A percentile compares a stretch with the other conserved stretches of the same genome.
phyloP scores from a whole-genome alignment of 805 yeast genomes.

The Metschnikowia arizonensis region DNA sequence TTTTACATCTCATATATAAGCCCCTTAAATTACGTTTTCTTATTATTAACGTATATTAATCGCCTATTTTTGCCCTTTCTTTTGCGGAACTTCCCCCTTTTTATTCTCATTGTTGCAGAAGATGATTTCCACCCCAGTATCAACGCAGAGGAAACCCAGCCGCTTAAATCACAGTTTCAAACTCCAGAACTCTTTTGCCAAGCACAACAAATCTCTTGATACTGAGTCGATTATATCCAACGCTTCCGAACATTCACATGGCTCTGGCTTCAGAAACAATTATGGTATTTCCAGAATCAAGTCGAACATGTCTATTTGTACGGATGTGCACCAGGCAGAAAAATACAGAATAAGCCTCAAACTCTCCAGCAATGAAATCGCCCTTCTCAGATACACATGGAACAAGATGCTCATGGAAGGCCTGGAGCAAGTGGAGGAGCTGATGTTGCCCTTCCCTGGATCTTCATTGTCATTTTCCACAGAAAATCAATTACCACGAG shows the following conservation, averaged over 20 bases:
- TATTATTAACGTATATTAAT: background rate
- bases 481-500: conserved; percentile 14
- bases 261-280: conserved; percentile 13
- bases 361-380: conserved; percentile 34
- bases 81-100: background rate
- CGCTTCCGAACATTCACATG: background rate
- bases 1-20: background rate
- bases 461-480: conserved; percentile 9
- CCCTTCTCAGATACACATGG: conserved; percentile 44
- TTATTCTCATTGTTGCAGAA: background rate
- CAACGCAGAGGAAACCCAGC: conserved; percentile 1
- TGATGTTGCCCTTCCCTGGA: conserved; percentile 16
- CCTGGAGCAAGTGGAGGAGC: conserved; percentile 19
- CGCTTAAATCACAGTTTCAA: conserved; percentile 2
- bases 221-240: conserved; percentile 1
- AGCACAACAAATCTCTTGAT: background rate
- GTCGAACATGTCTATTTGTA: conserved; percentile 22
- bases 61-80: background rate
- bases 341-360: conserved; percentile 21
- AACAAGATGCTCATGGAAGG: conserved; percentile 34
- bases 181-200: background rate
- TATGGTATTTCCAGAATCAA: conserved; percentile 26
- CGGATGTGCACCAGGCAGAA: conserved; percentile 16
- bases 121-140: background rate
- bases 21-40: background rate